phyloP scores from a whole-genome alignment of 257 asterid species.

The Solanum arcanum region DNA sequence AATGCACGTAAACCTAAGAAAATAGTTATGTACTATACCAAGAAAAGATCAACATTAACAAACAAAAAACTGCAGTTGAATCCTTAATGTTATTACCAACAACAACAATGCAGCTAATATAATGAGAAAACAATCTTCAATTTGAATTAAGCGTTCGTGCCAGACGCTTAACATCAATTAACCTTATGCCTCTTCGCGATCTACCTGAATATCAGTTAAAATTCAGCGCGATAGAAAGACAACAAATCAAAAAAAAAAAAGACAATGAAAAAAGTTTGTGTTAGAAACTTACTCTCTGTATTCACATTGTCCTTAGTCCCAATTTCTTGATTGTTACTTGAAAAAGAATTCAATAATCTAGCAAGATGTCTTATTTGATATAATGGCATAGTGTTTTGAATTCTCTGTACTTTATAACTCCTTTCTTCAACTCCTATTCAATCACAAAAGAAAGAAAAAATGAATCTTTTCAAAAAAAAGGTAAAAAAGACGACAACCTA shows the following conservation, averaged over 20 bases:
- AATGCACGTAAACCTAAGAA: neutral
- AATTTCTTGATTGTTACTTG: neutral
- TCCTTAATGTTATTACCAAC: neutral
- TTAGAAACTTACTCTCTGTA: slow-evolving; percentile 2
- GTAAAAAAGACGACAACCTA: too few species aligned
- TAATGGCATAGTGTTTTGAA: slow-evolving; percentile 3
- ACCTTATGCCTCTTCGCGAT: slow-evolving; percentile 3
- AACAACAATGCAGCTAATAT: neutral
- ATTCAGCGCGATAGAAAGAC: neutral
- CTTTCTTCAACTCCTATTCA: neutral
- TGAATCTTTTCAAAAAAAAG: neutral
- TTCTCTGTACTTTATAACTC: neutral
- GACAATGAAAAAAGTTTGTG: neutral
- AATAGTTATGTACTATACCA: neutral
- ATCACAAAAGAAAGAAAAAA: neutral
- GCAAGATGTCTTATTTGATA: slow-evolving; percentile 25
- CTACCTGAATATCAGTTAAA: neutral
- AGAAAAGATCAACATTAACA: neutral
- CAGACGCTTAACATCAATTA: slow-evolving; percentile 21
- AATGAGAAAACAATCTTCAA: neutral
- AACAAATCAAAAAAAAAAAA: neutral
- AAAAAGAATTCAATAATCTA: slow-evolving; percentile 6
- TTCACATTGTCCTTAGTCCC: neutral
- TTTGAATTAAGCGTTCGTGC: slow-evolving; percentile 15
- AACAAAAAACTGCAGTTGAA: neutral